phyloP scores from a whole-genome alignment of 768 basidiomycete genomes.

The Xerocomellus chrysenteron region DNA sequence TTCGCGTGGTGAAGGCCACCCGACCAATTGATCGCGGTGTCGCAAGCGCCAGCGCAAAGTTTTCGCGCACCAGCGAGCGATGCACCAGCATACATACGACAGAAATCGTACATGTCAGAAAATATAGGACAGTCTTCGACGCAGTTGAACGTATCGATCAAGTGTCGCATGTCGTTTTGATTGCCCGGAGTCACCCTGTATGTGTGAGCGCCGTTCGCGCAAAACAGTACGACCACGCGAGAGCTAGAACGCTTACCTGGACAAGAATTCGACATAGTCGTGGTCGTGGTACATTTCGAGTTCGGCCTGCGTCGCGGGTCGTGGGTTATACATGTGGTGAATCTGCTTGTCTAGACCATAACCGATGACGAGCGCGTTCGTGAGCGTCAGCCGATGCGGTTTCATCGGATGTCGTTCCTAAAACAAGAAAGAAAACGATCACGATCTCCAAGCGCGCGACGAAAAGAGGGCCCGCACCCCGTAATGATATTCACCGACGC shows the following conservation, averaged over 20 bases:
- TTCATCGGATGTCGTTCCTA: conserved; percentile 99
- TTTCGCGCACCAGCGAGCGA: conserved; percentile 90
- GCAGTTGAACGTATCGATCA: conserved; percentile 88
- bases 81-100: conserved; percentile 89
- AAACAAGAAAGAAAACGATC: neutral
- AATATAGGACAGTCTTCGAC: conserved; percentile 98
- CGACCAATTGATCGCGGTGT: conserved; percentile 99
- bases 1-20: conserved; percentile 98
- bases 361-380: conserved; percentile 92
- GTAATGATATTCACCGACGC: conserved; percentile 94
- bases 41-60: conserved; percentile 78
- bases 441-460: neutral
- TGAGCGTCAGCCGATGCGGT: conserved; percentile 92
- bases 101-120: conserved; percentile 92
- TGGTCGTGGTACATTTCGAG: conserved; percentile 89
- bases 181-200: conserved; percentile 81
- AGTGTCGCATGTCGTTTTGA: conserved; percentile 63
- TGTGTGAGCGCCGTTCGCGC: neutral
- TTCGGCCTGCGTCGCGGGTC: conserved; percentile 85
- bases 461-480: conserved; percentile 55
- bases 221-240: neutral
- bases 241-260: conserved; percentile 51
- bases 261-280: conserved; percentile 96
- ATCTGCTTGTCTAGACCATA: conserved; percentile 97
- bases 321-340: conserved; percentile 86